phyloP scores from a whole-genome alignment of 805 yeast genomes.

The Saturnispora ahearnii region DNA sequence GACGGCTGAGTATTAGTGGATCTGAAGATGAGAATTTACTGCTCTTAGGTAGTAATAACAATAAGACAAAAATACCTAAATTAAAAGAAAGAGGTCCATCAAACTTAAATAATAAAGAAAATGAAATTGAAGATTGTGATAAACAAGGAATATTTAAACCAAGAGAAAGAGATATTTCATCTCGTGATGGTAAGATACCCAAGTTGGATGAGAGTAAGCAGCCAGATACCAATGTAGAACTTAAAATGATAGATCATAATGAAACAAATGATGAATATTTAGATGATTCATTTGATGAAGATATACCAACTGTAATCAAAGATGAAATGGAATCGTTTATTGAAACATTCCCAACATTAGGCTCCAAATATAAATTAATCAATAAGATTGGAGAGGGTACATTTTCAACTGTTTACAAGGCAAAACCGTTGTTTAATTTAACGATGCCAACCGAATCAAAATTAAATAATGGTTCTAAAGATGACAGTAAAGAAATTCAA shows the following conservation, averaged over 20 bases:
- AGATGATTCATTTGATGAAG: conserved; percentile 8
- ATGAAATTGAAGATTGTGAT: background rate
- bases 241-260: background rate
- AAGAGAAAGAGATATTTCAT: background rate
- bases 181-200: background rate
- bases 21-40: background rate
- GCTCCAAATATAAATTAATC: conserved; percentile 30
- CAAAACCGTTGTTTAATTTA: conserved; percentile 30
- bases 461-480: background rate
- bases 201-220: background rate
- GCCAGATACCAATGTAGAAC: background rate
- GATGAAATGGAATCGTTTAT: conserved; percentile 28
- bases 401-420: conserved; percentile 65
- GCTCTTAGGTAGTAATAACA: background rate
- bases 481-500: conserved; percentile 15
- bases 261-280: background rate
- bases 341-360: conserved; percentile 26
- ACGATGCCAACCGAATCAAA: conserved; percentile 8
- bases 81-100: background rate
- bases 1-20: background rate
- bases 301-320: conserved; percentile 18
- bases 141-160: background rate
- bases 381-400: conserved; percentile 75
- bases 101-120: background rate
- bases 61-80: background rate